Evolutionary conservation across 2,329 filamentous ascomycete genomes (phyloP).

Genomic region (Ascochyta koolunga): DNA sequence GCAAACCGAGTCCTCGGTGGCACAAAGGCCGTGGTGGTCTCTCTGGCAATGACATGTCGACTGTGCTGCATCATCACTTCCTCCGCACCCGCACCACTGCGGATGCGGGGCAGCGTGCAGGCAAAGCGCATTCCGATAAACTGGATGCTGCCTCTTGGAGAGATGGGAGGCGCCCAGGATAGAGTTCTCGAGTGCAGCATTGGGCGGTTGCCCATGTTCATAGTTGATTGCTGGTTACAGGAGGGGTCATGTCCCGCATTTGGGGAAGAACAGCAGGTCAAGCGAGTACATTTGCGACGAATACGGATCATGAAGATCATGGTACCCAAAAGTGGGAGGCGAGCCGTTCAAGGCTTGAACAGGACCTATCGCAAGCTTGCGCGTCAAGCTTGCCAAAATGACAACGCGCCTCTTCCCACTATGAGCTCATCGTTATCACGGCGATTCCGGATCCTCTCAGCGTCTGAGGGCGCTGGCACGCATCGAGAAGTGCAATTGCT

Average conservation of each 20-base stretch:
- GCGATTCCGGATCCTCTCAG: constrained; percentile 8
- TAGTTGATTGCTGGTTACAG: neutral
- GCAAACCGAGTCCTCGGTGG: constrained; percentile 24
- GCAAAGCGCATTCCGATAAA: constrained; percentile 9
- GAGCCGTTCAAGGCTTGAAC: constrained; percentile 6
- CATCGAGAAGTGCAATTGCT: constrained; percentile 15
- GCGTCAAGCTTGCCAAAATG: constrained; percentile 13
- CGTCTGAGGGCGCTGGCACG: constrained; percentile 12
- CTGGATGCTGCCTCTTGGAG: neutral
- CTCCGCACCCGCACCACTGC: constrained; percentile 16
- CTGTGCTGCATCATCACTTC: constrained; percentile 17
- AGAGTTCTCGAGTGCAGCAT: constrained; percentile 6
- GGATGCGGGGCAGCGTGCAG: constrained; percentile 13
- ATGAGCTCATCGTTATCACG: constrained; percentile 25
- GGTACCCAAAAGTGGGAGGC: constrained; percentile 7
- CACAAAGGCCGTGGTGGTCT: constrained; percentile 43
- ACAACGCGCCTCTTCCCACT: constrained; percentile 15
- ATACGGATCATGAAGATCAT: constrained; percentile 12
- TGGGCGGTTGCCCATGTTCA: constrained; percentile 8
- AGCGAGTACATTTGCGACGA: constrained; percentile 12
- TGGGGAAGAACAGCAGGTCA: constrained; percentile 15
- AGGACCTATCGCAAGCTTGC: constrained; percentile 12
- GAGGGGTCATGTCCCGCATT: constrained; percentile 7
- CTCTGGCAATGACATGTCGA: constrained; percentile 39
- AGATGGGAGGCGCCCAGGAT: neutral